Conservation (phyloP, 176 grass and related monocot species). For the Cymbopogon citratus region DNA sequence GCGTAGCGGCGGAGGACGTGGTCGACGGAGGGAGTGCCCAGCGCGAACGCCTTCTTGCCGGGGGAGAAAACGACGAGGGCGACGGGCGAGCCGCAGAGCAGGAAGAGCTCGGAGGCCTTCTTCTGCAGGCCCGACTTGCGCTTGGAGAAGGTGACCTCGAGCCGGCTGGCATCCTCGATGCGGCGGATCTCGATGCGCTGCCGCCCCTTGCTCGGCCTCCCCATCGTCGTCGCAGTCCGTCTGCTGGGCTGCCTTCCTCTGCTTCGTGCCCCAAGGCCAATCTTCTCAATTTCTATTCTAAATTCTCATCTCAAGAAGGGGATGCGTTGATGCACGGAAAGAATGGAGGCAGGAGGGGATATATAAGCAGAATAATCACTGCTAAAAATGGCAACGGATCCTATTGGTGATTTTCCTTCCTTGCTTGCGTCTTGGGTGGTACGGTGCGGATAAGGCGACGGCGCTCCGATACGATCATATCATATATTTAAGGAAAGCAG, state of each 20-base stretch:
- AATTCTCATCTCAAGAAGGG: not conserved
- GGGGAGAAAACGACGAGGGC: constrained; percentile 60
- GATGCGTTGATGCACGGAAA: not conserved
- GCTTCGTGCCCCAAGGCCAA: not conserved
- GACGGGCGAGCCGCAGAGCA: constrained; percentile 30
- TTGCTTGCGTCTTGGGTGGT: not conserved
- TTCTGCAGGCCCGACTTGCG: constrained; percentile 38
- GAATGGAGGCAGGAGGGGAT: not conserved
- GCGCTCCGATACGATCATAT: not conserved
- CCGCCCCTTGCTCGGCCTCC: constrained; percentile 15
- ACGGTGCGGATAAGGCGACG: not conserved
- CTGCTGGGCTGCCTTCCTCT: not conserved
- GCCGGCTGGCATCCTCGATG: constrained; percentile 15
- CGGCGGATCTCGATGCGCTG: constrained; percentile 15
- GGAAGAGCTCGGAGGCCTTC: constrained; percentile 54
- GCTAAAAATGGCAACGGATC: not conserved
- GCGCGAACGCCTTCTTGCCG: constrained; percentile 11
- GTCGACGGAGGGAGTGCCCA: not conserved
- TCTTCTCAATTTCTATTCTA: not conserved
- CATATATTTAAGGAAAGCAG: not conserved
- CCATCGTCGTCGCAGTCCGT: not conserved
- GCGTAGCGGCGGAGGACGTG: constrained; percentile 8
- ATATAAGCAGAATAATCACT: not conserved
- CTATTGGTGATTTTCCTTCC: not conserved
- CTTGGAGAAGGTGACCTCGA: constrained; percentile 40